Conservation (phyloP, 495 filamentous ascomycete genomes). For the Astrothelium subdiscretum region DNA sequence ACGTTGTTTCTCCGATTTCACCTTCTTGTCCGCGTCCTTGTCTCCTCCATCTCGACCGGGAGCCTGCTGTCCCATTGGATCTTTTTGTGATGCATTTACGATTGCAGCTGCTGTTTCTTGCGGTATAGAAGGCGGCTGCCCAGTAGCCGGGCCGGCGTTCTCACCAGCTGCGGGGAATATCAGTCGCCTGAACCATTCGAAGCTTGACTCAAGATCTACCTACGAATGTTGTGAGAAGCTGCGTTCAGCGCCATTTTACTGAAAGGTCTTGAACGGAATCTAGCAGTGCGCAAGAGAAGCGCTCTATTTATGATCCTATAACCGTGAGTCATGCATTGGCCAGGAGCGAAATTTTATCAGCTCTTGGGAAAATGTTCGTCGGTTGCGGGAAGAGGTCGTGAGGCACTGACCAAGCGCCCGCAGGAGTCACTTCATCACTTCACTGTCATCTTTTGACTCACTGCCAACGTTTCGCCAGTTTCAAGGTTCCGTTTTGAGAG, state of each 20-base stretch:
- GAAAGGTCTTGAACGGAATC: not conserved
- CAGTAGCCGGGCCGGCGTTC: slow-evolving; percentile 14
- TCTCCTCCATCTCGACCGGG: slow-evolving; percentile 29
- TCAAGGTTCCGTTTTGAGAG: too few species aligned
- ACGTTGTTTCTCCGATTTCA: slow-evolving; percentile 32
- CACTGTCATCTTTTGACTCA: too few species aligned
- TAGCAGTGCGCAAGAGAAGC: not conserved
- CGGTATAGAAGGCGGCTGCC: slow-evolving; percentile 14
- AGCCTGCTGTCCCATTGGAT: slow-evolving; percentile 27
- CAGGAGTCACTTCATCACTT: too few species aligned
- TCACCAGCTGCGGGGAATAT: slow-evolving; percentile 8
- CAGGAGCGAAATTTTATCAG: not conserved
- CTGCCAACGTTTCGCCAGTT: too few species aligned
- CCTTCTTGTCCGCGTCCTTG: slow-evolving; percentile 25
- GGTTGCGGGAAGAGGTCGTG: not conserved
- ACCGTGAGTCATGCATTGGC: not conserved
- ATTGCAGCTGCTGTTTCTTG: slow-evolving; percentile 18
- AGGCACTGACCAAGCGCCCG: too few species aligned
- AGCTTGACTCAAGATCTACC: not conserved
- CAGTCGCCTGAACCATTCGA: not conserved
- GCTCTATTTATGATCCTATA: not conserved
- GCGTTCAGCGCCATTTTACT: slow-evolving; percentile 15
- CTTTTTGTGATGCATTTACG: slow-evolving; percentile 20
- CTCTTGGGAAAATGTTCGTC: not conserved
- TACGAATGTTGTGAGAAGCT: slow-evolving; percentile 14